phyloP scores from a whole-genome alignment of 768 basidiomycete genomes.

The Rickenella mellea region DNA sequence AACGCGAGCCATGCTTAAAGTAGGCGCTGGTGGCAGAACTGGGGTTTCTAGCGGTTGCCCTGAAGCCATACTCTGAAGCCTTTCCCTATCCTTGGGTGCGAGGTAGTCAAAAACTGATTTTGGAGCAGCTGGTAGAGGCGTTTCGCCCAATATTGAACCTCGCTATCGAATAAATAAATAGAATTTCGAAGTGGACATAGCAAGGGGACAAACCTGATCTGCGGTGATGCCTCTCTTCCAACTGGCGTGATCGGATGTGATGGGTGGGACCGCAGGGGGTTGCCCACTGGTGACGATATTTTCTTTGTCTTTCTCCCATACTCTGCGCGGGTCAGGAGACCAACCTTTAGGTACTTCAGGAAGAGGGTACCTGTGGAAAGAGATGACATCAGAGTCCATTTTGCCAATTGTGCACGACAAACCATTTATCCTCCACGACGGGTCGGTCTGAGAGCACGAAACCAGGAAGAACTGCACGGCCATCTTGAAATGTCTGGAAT shows the following conservation, averaged over 20 bases:
- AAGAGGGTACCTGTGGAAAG: conserved; percentile 59
- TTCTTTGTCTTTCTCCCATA: conserved; percentile 51
- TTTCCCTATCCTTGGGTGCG: conserved; percentile 84
- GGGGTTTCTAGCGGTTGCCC: conserved; percentile 10
- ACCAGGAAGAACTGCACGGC: conserved; percentile 60
- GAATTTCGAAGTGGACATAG: not conserved
- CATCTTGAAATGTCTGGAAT: conserved; percentile 58
- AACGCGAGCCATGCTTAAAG: conserved; percentile 41
- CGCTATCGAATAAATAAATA: conserved; percentile 38
- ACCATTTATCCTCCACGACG: conserved; percentile 65
- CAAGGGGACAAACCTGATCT: conserved; percentile 47
- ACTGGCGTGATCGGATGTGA: conserved; percentile 28
- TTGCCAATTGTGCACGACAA: conserved; percentile 14
- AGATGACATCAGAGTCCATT: conserved; percentile 11
- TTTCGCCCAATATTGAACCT: conserved; percentile 77
- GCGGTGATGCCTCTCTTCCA: conserved; percentile 60
- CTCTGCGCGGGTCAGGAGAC: conserved; percentile 72
- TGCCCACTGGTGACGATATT: conserved; percentile 37
- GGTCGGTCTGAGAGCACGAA: conserved; percentile 65
- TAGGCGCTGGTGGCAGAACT: conserved; percentile 16
- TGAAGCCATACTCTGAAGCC: conserved; percentile 54
- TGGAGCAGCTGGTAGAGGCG: conserved; percentile 53
- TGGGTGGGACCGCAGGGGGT: conserved; percentile 10
- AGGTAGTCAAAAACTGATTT: conserved; percentile 92
- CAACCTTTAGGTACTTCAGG: conserved; percentile 79